phyloP scores from a whole-genome alignment of 73 alveolate genomes.

The Stentor roeselii region DNA sequence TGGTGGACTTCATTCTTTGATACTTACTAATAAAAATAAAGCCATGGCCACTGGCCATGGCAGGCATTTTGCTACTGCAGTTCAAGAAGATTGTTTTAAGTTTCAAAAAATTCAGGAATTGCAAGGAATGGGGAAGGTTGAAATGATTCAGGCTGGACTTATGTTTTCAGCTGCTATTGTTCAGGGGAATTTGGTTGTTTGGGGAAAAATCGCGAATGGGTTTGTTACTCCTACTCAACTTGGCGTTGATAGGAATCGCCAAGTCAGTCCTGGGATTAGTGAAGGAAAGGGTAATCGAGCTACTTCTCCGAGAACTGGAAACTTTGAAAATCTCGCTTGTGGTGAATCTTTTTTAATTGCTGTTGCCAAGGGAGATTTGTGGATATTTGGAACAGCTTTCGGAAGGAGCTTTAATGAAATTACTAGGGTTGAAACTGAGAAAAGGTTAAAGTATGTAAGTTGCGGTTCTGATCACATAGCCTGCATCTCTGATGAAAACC shows the following conservation, averaged over 20 bases:
- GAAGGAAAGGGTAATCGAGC: no score
- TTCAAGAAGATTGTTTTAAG: conserved; percentile 43
- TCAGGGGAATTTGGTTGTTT: conserved; percentile 44
- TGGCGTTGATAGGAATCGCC: conserved; percentile 72
- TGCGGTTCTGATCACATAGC: conserved; percentile 36
- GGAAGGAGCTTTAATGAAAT: conserved; percentile 39
- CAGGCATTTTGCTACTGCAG: conserved; percentile 83
- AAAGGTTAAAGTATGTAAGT: conserved; percentile 34
- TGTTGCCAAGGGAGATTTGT: neutral
- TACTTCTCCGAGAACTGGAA: conserved; percentile 4
- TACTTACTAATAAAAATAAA: conserved; percentile 72
- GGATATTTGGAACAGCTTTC: neutral
- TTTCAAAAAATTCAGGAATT: conserved; percentile 20
- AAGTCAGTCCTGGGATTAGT: neutral
- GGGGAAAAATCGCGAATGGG: conserved; percentile 68
- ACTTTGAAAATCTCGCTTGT: neutral
- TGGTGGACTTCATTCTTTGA: conserved; percentile 81
- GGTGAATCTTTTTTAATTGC: neutral
- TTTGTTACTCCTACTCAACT: conserved; percentile 52
- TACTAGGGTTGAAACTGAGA: neutral
- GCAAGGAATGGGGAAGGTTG: conserved; percentile 35
- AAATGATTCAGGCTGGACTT: conserved; percentile 38
- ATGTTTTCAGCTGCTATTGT: conserved; percentile 15
- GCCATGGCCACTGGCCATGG: conserved; percentile 89
- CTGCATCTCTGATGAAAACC: conserved; percentile 32